These are phyloP conservation scores for Zygotorulaspora florentina DNA, from an alignment of 805 yeast species.

Conservation along the genomic window DNA sequence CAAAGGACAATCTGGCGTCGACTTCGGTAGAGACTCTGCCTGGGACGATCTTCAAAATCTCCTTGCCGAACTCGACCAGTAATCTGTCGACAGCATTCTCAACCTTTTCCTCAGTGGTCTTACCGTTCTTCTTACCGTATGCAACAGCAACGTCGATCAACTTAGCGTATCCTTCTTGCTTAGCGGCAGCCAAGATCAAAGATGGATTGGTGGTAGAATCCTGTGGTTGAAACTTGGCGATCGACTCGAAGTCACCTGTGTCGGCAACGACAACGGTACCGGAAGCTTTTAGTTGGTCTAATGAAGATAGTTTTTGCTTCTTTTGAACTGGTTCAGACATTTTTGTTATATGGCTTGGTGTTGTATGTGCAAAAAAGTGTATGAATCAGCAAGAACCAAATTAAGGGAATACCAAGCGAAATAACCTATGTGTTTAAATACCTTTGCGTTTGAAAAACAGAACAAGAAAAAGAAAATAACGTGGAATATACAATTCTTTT, in stretches of 20 bases:
- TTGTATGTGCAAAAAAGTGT: neutral
- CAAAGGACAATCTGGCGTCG: slow-evolving; percentile 95
- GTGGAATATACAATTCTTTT: neutral
- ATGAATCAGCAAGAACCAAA: neutral
- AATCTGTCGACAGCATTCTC: slow-evolving; percentile 83
- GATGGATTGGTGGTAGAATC: slow-evolving; percentile 99
- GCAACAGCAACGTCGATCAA: slow-evolving; percentile 88
- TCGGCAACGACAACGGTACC: slow-evolving; percentile 98
- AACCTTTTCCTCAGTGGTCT: slow-evolving; percentile 56
- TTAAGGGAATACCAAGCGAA: neutral
- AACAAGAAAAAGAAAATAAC: neutral
- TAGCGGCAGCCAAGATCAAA: slow-evolving; percentile 90
- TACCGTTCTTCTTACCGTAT: slow-evolving; percentile 66
- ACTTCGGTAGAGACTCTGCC: slow-evolving; percentile 99
- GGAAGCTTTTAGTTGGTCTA: slow-evolving; percentile 88
- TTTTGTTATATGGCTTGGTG: neutral
- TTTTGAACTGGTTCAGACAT: slow-evolving; percentile 30
- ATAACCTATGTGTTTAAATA: slow-evolving; percentile 1
- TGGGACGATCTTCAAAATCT: slow-evolving; percentile 90
- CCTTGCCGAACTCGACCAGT: slow-evolving; percentile 93
- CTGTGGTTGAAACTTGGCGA: slow-evolving; percentile 97
- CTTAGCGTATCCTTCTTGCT: slow-evolving; percentile 82
- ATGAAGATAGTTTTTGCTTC: slow-evolving; percentile 52
- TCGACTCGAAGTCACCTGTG: slow-evolving; percentile 97
- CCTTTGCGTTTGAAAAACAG: neutral